Base-by-base conservation (phyloP, 2,329 filamentous ascomycete species). In the Fusarium keratoplasticum region DNA sequence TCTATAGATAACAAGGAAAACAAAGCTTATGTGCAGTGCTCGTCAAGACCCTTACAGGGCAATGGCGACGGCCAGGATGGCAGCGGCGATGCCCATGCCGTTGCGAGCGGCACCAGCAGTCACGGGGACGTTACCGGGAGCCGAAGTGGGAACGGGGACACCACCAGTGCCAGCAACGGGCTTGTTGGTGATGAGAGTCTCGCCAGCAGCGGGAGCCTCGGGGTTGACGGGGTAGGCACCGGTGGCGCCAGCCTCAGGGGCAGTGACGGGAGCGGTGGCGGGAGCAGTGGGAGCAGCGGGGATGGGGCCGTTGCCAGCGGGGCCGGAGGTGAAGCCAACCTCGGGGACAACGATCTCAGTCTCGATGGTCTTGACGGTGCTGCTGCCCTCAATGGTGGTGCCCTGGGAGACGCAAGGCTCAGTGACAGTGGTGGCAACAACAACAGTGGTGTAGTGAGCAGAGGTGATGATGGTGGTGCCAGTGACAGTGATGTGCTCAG, bases 401-500 rank as follows among this genome's bases (percentile, higher is more conserved):
- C 83, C 83, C 35, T 84, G 82, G 57, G 85, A 86, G 80, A 86
- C 85, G 80, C 84, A 87, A 70, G 87, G 87, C 80, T 85, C 85
- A 63, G 87, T 83, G 77, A 90, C 84, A 69, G 83, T 83, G 47
- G 84, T 83, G 40, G 80, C 80, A 73, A 89, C 82, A 54, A 86
- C 87, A 80, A 89, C 82, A 36, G 88, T 86, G 75, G 89, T 90
- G 77, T 86, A 85, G 63, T 81, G 81, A 66, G 88, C 82, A 50
- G 89, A 80, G 65, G 81, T 78, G 78, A 89, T 83, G 67, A 86
- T 87, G 66, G 89, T 89, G 27, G 85, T 84, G 54, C 86, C 82
- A 16, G 86, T 86, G 68, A 86, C 85, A 35, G 89, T 88, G 79
- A 90, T 87, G 83, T 92, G 89, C 64, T 87, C 88, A 77, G 90